These are phyloP conservation scores for Ramichloridium luteum DNA, from an alignment of 2,329 filamentous ascomycete genomes.

Conservation along the genomic window DNA sequence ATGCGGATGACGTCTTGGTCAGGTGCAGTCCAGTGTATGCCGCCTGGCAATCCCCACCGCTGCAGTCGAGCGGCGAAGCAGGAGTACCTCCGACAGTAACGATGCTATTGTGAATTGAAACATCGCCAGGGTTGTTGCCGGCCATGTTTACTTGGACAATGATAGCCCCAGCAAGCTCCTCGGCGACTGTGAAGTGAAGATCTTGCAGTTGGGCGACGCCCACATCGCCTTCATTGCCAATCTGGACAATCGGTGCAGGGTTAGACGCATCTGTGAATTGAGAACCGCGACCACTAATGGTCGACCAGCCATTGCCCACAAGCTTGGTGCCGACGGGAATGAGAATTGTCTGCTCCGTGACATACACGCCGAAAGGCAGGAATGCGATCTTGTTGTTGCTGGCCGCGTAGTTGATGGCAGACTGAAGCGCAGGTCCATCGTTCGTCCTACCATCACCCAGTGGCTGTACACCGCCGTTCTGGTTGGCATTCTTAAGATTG, in stretches of 20 bases:
- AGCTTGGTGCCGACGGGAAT: slow-evolving; percentile 39
- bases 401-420: slow-evolving; percentile 11
- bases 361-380: slow-evolving; percentile 35
- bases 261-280: slow-evolving; percentile 33
- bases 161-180: slow-evolving; percentile 31
- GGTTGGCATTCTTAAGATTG: slow-evolving; percentile 7
- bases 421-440: slow-evolving; percentile 24
- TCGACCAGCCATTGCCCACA: slow-evolving; percentile 44
- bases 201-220: slow-evolving; percentile 41
- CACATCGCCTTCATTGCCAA: slow-evolving; percentile 40
- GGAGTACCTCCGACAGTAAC: slow-evolving; percentile 27
- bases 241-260: slow-evolving; percentile 38
- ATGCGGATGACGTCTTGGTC: slow-evolving; percentile 32
- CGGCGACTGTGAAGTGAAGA: slow-evolving; percentile 39
- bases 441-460: slow-evolving; percentile 26
- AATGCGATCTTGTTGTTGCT: slow-evolving; percentile 28
- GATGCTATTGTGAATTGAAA: slow-evolving; percentile 29
- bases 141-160: slow-evolving; percentile 42
- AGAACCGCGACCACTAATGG: slow-evolving; percentile 36
- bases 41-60: slow-evolving; percentile 18
- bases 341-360: slow-evolving; percentile 35
- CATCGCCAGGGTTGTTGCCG: slow-evolving; percentile 35
- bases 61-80: slow-evolving; percentile 23
- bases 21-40: slow-evolving; percentile 35
- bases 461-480: slow-evolving; percentile 8